A percentile compares a stretch with the other conserved stretches of the same genome.
Conservation (phyloP, 768 basidiomycete genomes). For the Serendipita sp. region DNA sequence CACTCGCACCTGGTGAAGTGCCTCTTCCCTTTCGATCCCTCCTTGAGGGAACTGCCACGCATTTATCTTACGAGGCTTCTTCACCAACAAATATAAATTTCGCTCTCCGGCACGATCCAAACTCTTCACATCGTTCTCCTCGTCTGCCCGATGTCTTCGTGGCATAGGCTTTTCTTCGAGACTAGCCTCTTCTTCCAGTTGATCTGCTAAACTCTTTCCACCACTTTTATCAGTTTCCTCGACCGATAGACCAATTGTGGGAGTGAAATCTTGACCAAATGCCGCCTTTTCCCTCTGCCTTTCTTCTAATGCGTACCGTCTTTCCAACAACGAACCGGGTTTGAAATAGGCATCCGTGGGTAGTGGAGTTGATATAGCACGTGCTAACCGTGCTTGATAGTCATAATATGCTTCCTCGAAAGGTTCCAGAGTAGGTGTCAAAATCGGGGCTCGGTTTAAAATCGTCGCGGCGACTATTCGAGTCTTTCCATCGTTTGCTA, state of each 20-base stretch:
- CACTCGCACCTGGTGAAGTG: conserved; percentile 56
- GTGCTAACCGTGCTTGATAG: conserved; percentile 70
- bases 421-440: conserved; percentile 51
- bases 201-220: conserved; percentile 30
- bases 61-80: conserved; percentile 29
- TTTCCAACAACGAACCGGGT: conserved; percentile 70
- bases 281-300: conserved; percentile 51
- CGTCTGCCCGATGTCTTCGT: conserved; percentile 46
- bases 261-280: conserved; percentile 38
- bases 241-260: conserved; percentile 9
- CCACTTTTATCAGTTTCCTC: conserved; percentile 30
- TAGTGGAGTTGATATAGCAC: conserved; percentile 76
- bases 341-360: conserved; percentile 90
- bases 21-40: conserved; percentile 41
- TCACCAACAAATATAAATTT: conserved; percentile 77
- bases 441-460: conserved; percentile 59
- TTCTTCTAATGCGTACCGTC: conserved; percentile 64
- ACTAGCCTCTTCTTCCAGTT: conserved; percentile 36
- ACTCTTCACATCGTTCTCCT: conserved; percentile 44
- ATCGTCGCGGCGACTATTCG: conserved; percentile 37
- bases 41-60: conserved; percentile 76
- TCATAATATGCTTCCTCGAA: conserved; percentile 72
- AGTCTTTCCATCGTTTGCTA: neutral
- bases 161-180: conserved; percentile 28
- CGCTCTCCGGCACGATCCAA: conserved; percentile 70